Base-by-base conservation (phyloP, 768 basidiomycete species). In the Termitomyces sp. region DNA sequence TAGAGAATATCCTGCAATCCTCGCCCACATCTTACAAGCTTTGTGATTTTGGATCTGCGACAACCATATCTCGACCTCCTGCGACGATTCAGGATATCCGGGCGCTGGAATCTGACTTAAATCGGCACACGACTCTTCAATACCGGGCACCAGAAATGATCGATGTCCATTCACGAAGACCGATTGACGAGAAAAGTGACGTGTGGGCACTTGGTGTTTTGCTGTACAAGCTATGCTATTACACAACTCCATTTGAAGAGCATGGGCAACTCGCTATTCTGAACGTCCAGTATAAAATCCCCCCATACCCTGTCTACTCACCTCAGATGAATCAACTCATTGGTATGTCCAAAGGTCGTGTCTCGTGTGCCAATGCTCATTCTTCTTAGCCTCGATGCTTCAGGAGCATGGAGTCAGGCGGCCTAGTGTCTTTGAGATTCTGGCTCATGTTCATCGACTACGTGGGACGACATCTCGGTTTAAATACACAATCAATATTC, bases 101-200 rank as follows among this genome's bases (percentile, higher is more conserved):
- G 48, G 83, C 83, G 16, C 78, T 97, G 20, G 96, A 98, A 66
- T 83, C 88, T 38, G 96, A 98, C 72, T 81, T 99, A 49, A 95
- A 96, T 71, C 83, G 88, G 65, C 91, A 97, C 68, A 99, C 97
- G 2, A 99, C 97, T 4, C 79, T 98, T 62, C 97, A 98, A 71
- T 99, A 99, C 70, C 81, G 97, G 47, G 93, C 96, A n/a, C 96
- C 97, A 2, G 97, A 99, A 74, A 97, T 99, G 93, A 89, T 98
- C 16, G 96, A 99, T 69, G 84, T 88, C 0, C 89, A 90, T 71
- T 80, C 88, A 28, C 82, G 92, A 61, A 81, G 91, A 59, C 88
- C 91, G 1, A 82, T 95, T 36, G 93, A 95, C 69, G 93, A 95
- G 72, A 96, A 95, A 76, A 91, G 89, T 71, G 96, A 99, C 67